Base-by-base conservation (phyloP, 2,329 filamentous ascomycete genomes). In the Talaromyces sp. region DNA sequence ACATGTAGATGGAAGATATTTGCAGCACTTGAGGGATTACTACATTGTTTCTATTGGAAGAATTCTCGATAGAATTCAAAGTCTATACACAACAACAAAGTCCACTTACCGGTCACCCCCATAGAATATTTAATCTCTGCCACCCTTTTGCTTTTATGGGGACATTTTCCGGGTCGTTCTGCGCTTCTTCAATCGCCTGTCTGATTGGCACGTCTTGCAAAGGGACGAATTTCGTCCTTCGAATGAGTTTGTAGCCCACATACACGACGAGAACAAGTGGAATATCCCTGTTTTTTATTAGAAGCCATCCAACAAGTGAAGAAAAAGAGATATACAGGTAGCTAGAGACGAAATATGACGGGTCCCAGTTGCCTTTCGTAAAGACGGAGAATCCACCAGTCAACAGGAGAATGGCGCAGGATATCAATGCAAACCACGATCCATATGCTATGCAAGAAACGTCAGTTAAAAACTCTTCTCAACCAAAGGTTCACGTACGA, bases 321-420 rank as follows among this genome's bases (percentile, higher is more conserved):
- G 3, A 11, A 6, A 31, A 6, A 21, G 17, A 2, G 0, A 88
- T 76, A 75, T 80, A 88, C 82, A 88, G 67, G 62, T 88, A 88
- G 0, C 84, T 81, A 0, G 85, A 86, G 1, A 88, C 80, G 64
- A 88, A 88, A 1, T 72, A 75, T 21, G 79, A 79, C 0, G 82
- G 67, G 59, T 81, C 76, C 84, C 85, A 88, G 60, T 83, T 81
- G 2, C 85, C 85, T 38, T 73, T 73, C 1, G 83, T 85, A 61
- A 88, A 88, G 3, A 85, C 83, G 1, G 76, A 43, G 65, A 91
- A 91, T 0, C 88, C 88, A 41, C 85, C 84, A 3, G 89, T 91
- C 46, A 91, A 77, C 3, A 92, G 75, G 62, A 91, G 87, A 46
- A 88, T 72, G 29, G 86, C 75, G 67, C 81, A 84, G 63, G 87